Conservation (phyloP, 371 early-diverging fungal species). For the Fennellomyces sp. region DNA sequence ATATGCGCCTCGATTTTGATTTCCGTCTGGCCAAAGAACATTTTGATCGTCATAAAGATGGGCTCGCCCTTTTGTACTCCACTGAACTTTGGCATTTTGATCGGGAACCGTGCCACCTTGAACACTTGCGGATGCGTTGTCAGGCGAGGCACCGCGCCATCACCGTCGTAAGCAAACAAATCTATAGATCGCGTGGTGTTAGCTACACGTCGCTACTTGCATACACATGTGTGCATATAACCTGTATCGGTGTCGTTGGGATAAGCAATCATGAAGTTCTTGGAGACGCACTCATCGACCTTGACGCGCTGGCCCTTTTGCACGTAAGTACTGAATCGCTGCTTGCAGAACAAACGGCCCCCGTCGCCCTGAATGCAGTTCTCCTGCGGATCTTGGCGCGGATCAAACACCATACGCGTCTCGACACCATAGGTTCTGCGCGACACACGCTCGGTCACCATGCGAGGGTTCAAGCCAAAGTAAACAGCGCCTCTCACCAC, state of each 20-base stretch:
- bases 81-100: conserved; percentile 52
- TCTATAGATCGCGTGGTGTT: conserved; percentile 16
- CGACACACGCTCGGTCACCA: conserved; percentile 64
- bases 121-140: conserved; percentile 50
- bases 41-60: conserved; percentile 55
- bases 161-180: conserved; percentile 54
- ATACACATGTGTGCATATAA: conserved; percentile 16
- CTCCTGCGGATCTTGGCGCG: conserved; percentile 59
- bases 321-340: conserved; percentile 64
- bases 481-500: conserved; percentile 58
- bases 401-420: conserved; percentile 64
- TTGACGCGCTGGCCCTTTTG: conserved; percentile 62
- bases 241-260: conserved; percentile 60
- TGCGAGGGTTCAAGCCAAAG: conserved; percentile 58
- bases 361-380: conserved; percentile 58
- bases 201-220: conserved; percentile 18
- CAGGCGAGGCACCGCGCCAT: conserved; percentile 42
- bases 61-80: conserved; percentile 48
- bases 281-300: conserved; percentile 61
- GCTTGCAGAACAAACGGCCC: conserved; percentile 53
- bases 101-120: conserved; percentile 53
- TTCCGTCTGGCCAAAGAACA: conserved; percentile 59
- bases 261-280: conserved; percentile 64
- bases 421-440: conserved; percentile 66
- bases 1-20: conserved; percentile 55